Percentiles rank a stretch among this genome's conserved stretches.
phyloP scores from a whole-genome alignment of 176 grass and related monocot species.

The sorghum (Sorghum bicolor) region DNA sequence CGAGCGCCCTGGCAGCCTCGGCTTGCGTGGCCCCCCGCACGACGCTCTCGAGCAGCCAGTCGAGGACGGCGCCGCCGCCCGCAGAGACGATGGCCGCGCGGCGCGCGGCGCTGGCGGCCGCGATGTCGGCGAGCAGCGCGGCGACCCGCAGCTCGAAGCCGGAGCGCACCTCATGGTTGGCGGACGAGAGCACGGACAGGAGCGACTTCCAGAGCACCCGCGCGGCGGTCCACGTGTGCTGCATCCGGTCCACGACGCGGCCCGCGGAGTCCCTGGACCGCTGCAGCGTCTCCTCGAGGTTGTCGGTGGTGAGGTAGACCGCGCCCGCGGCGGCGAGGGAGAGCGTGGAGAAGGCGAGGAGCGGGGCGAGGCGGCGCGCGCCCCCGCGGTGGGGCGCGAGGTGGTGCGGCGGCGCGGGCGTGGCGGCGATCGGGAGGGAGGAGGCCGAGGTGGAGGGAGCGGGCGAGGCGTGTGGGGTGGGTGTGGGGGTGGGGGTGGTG shows the following conservation, averaged over 20 bases:
- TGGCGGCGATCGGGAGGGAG: slow-evolving; percentile 17
- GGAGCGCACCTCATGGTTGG: slow-evolving; percentile 82
- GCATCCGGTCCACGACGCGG: slow-evolving; percentile 68
- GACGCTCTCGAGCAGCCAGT: slow-evolving; percentile 85
- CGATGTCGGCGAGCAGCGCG: slow-evolving; percentile 82
- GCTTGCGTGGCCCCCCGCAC: slow-evolving; percentile 65
- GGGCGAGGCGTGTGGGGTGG: neutral
- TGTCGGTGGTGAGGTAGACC: slow-evolving; percentile 39
- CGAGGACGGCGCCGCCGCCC: slow-evolving; percentile 71
- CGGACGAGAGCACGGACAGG: slow-evolving; percentile 72
- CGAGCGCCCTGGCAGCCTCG: slow-evolving; percentile 82
- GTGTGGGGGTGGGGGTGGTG: neutral
- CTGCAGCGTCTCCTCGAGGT: slow-evolving; percentile 70
- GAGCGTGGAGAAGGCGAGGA: slow-evolving; percentile 44
- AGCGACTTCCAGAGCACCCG: slow-evolving; percentile 77
- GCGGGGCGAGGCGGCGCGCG: slow-evolving; percentile 46
- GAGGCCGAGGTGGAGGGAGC: slow-evolving; percentile 18
- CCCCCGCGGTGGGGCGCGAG: slow-evolving; percentile 38
- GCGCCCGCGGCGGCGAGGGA: slow-evolving; percentile 35
- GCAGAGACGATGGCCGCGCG: slow-evolving; percentile 76
- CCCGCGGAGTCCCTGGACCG: slow-evolving; percentile 61
- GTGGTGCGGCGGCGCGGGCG: slow-evolving; percentile 32
- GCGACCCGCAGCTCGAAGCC: slow-evolving; percentile 94
- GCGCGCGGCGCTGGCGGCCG: slow-evolving; percentile 61
- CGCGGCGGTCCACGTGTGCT: slow-evolving; percentile 61